These are phyloP conservation scores for Sclerotinia borealis DNA, from an alignment of 2,329 filamentous ascomycete species.

Conservation along the genomic window DNA sequence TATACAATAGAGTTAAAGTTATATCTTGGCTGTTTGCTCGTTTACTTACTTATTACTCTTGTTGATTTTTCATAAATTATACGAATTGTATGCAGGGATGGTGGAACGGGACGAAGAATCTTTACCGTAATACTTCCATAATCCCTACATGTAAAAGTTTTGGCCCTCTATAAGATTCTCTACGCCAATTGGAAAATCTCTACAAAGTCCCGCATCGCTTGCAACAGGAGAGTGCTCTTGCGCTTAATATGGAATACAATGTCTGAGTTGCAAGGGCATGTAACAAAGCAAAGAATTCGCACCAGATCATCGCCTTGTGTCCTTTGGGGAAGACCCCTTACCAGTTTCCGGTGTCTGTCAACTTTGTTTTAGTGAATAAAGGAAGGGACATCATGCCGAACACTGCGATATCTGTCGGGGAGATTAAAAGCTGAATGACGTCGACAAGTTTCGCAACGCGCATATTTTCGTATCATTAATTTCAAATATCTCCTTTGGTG, in stretches of 20 bases:
- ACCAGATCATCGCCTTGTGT: background rate
- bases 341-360: background rate
- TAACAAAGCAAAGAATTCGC: background rate
- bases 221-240: conserved; percentile 7
- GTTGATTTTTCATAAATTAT: background rate
- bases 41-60: no score
- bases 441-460: background rate
- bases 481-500: background rate
- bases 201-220: background rate
- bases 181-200: background rate
- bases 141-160: background rate
- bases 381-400: no score
- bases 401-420: background rate
- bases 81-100: background rate
- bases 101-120: background rate
- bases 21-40: background rate
- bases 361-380: background rate
- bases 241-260: background rate
- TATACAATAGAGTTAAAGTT: background rate
- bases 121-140: conserved; percentile 2
- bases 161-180: background rate
- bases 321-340: background rate
- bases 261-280: background rate
- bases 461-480: background rate
- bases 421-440: background rate